Evolutionary conservation across 805 yeast species (phyloP).

Genomic region (Ogataea polymorpha): DNA sequence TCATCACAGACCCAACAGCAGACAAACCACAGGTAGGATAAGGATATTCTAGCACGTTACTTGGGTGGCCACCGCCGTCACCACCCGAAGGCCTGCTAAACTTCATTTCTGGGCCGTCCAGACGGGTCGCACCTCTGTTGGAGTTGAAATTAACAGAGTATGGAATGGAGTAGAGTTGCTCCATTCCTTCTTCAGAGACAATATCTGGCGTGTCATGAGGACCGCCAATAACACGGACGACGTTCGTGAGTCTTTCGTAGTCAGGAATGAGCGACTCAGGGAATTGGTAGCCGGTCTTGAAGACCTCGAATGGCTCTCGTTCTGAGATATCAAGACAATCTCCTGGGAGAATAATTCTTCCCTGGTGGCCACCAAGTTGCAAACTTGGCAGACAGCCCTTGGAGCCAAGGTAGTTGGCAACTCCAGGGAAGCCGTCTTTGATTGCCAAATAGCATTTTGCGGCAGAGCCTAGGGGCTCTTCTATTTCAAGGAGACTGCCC

Average conservation of each 20-base stretch:
- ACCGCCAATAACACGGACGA: constrained; percentile 90
- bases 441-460: constrained; percentile 88
- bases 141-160: constrained; percentile 98
- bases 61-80: constrained; percentile 96
- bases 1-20: constrained; percentile 98
- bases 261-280: constrained; percentile 57
- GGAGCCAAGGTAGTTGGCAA: constrained; percentile 88
- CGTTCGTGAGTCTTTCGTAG: constrained; percentile 58
- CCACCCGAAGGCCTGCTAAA: constrained; percentile 98
- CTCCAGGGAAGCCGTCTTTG: constrained; percentile 83
- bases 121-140: constrained; percentile 91
- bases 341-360: constrained; percentile 85
- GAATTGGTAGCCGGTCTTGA: constrained; percentile 66
- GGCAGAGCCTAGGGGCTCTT: constrained; percentile 67
- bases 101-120: constrained; percentile 90
- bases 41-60: constrained; percentile 95
- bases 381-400: constrained; percentile 94
- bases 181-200: constrained; percentile 70
- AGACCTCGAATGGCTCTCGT: constrained; percentile 60
- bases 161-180: constrained; percentile 65
- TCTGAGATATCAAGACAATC: constrained; percentile 82
- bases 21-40: constrained; percentile 95
- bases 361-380: constrained; percentile 89
- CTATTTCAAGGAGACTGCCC: constrained; percentile 75
- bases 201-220: constrained; percentile 98